These are phyloP conservation scores for Nemania sp. DNA, from an alignment of 2,329 filamentous ascomycete genomes.

Conservation along the genomic window DNA sequence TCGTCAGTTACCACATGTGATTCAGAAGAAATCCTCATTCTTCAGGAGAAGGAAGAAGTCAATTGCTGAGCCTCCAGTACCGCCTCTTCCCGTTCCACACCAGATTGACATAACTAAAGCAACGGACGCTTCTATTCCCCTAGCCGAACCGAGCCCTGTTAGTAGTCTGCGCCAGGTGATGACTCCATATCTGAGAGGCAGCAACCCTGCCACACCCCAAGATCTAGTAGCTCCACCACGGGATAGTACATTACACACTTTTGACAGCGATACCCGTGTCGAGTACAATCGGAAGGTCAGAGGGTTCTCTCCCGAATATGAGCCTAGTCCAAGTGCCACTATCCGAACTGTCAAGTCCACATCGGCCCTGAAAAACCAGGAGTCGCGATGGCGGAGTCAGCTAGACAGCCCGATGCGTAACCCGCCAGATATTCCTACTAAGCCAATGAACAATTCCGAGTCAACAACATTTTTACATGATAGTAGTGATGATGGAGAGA, in stretches of 20 bases:
- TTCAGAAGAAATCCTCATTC: constrained; percentile 96
- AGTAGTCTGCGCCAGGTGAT: constrained; percentile 88
- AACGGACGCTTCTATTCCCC: constrained; percentile 48
- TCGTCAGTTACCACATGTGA: constrained; percentile 56
- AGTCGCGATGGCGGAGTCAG: constrained; percentile 44
- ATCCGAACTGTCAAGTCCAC: constrained; percentile 72
- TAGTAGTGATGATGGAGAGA: constrained; percentile 61
- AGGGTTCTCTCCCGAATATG: constrained; percentile 81
- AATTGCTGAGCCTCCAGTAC: constrained; percentile 76
- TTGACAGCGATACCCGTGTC: constrained; percentile 44
- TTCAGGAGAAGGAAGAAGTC: constrained; percentile 96
- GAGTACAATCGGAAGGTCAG: constrained; percentile 57
- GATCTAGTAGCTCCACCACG: constrained; percentile 39
- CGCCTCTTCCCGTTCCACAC: constrained; percentile 55
- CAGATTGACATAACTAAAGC: constrained; percentile 43
- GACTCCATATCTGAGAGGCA: constrained; percentile 77
- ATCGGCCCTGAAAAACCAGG: constrained; percentile 51
- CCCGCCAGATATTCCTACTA: constrained; percentile 46
- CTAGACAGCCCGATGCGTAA: constrained; percentile 44
- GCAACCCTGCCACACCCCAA: constrained; percentile 36
- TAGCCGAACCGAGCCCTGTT: constrained; percentile 69
- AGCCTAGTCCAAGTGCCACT: constrained; percentile 77
- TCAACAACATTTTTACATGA: constrained; percentile 63
- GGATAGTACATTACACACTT: constrained; percentile 44
- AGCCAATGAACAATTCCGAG: constrained; percentile 48